A percentile compares a stretch with the other conserved stretches of the same genome.
Conservation (phyloP, 139 green algal genomes). For the Prasinococcaceae sp. region DNA sequence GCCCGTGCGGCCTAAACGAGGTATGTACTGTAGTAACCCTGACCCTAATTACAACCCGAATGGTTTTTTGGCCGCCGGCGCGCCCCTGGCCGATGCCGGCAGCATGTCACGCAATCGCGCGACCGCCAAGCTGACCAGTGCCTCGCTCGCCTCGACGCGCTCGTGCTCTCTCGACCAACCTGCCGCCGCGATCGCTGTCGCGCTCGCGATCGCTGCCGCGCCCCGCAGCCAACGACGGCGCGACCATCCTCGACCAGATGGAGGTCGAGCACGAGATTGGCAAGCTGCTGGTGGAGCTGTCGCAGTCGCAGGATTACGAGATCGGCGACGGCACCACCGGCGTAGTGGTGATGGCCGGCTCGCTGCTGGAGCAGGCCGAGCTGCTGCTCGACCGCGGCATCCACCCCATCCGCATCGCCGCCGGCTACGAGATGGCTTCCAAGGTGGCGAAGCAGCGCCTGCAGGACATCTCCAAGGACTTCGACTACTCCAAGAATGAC, state of each 20-base stretch:
- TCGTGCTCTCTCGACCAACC: too few relatives aligned
- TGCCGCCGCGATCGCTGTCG: too few relatives aligned
- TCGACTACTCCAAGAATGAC: slow-evolving; percentile 68
- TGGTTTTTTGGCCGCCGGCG: too few relatives aligned
- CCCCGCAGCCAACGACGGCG: slow-evolving; percentile 90
- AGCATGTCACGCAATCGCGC: too few relatives aligned
- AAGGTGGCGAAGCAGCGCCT: slow-evolving; percentile 68
- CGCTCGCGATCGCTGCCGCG: too few relatives aligned
- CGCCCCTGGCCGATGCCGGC: too few relatives aligned
- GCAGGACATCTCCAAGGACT: slow-evolving; percentile 45
- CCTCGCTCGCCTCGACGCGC: too few relatives aligned
- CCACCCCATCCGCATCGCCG: slow-evolving; percentile 88
- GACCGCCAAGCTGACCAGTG: too few relatives aligned
- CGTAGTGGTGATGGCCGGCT: slow-evolving; percentile 65
- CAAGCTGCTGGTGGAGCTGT: slow-evolving; percentile 95
- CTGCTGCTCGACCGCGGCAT: slow-evolving; percentile 91
- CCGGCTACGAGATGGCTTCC: slow-evolving; percentile 96
- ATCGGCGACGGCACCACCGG: slow-evolving; percentile 91
- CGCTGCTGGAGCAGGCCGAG: slow-evolving; percentile 71
- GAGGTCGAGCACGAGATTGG: slow-evolving; percentile 98
- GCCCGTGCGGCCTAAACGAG: too few relatives aligned
- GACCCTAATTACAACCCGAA: too few relatives aligned
- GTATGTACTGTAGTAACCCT: too few relatives aligned
- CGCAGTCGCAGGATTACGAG: slow-evolving; percentile 67
- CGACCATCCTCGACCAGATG: slow-evolving; percentile 98